Conservation (phyloP, 352 stramenopile species). For the Globisporangium camurandrum region DNA sequence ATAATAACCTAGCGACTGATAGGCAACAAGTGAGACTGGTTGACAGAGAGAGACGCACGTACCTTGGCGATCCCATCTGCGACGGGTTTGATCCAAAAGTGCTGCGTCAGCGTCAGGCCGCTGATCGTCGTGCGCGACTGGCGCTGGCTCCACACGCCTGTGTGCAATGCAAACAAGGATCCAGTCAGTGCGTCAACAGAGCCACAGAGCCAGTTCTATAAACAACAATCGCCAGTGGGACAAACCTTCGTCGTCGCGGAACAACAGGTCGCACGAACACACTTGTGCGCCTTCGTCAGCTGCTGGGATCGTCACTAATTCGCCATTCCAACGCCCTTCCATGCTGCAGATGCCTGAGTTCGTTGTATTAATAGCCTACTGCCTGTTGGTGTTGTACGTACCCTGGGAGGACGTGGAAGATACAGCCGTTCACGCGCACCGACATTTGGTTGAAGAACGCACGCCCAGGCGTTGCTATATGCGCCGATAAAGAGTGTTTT, state of each 20-base stretch:
- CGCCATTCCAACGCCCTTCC: slow-evolving; percentile 84
- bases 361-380: not conserved
- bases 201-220: not conserved
- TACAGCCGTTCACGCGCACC: slow-evolving; percentile 80
- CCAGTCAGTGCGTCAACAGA: no score
- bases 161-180: no score
- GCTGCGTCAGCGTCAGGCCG: slow-evolving; percentile 77
- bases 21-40: not conserved
- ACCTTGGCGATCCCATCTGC: slow-evolving; percentile 81
- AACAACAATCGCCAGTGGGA: not conserved
- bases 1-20: not conserved
- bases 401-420: slow-evolving; percentile 74
- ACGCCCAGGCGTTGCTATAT: slow-evolving; percentile 25
- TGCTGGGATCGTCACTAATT: slow-evolving; percentile 60
- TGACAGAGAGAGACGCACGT: not conserved
- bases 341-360: slow-evolving; percentile 27
- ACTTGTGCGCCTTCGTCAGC: slow-evolving; percentile 78
- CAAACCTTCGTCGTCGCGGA: slow-evolving; percentile 66
- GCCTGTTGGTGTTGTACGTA: slow-evolving; percentile 6
- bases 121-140: slow-evolving; percentile 83
- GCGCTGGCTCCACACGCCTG: slow-evolving; percentile 77
- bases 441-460: slow-evolving; percentile 86
- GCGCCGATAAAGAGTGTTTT: no score
- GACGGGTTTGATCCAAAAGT: slow-evolving; percentile 87
- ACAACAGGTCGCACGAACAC: slow-evolving; percentile 80